Percentiles rank a stretch among this genome's conserved stretches.
Conservation (phyloP, 1,139 yeast species). For the Kodamaea alishanica region DNA sequence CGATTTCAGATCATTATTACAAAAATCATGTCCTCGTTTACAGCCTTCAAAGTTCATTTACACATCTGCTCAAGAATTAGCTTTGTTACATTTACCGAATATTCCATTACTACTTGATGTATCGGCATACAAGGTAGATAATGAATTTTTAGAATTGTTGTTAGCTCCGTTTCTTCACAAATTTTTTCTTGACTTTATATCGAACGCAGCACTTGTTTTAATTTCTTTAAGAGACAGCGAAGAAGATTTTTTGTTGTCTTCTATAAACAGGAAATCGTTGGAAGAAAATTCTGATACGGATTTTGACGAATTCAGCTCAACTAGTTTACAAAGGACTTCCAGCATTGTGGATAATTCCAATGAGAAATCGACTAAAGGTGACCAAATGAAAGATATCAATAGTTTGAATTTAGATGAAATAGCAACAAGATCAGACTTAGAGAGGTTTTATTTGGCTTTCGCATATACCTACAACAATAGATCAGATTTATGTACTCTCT, state of each 20-base stretch:
- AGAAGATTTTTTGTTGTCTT: constrained; percentile 71
- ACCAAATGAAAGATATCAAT: constrained; percentile 10
- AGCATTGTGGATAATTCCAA: not conserved
- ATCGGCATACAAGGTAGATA: constrained; percentile 19
- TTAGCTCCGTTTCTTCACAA: constrained; percentile 46
- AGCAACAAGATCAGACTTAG: constrained; percentile 76
- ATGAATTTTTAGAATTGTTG: constrained; percentile 27
- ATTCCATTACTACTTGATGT: constrained; percentile 21
- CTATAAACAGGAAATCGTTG: constrained; percentile 31
- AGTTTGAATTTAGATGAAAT: constrained; percentile 49
- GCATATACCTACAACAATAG: constrained; percentile 67
- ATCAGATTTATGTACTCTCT: constrained; percentile 53
- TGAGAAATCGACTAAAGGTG: constrained; percentile 7
- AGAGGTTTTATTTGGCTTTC: constrained; percentile 77
- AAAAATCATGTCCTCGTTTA: constrained; percentile 59
- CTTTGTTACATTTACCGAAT: constrained; percentile 21
- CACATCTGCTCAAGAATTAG: constrained; percentile 26
- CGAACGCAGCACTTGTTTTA: constrained; percentile 73
- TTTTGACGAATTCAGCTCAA: constrained; percentile 1
- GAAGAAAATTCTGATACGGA: constrained; percentile 13
- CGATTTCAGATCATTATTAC: constrained; percentile 66
- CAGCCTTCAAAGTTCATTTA: constrained; percentile 37
- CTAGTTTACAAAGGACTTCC: not conserved
- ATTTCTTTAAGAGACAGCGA: constrained; percentile 81
- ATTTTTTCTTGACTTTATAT: constrained; percentile 60